Base-by-base conservation (phyloP, 352 stramenopile genomes). In the Phytophthora macrochlamydospora region DNA sequence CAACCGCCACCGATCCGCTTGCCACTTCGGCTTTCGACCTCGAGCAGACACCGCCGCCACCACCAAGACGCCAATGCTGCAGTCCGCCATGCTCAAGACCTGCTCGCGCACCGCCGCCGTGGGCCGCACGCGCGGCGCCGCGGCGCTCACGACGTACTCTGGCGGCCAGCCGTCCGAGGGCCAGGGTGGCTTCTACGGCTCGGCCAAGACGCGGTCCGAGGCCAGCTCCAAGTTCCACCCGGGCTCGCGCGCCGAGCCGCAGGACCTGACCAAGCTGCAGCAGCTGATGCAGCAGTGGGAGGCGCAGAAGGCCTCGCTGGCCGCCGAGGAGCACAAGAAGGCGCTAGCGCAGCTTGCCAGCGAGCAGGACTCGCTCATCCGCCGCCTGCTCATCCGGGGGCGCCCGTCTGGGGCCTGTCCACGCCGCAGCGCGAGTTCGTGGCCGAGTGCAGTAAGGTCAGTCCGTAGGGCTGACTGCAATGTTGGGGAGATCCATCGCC, bases 141-240 rank as follows among this genome's bases (percentile, higher is more conserved):
- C 44, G 18, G 66, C 66, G 3, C 42, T 91, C 49, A 94, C 86
- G 53, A 96, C 88, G 51, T 97, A 97, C 73, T 94, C 84, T 18
- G 91, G 89, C 55, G 91, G 91, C 42, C 91, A 97, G 70, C 83
- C 91, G 13, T 91, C 73, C 45, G 88, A 96, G 65, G 91, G 91
- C 42, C 91, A 97, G 64, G 91, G 91, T 44, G 92, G 92, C 51
- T 98, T 94, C 73, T 98, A 98, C 71, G 92, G 89, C 51, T 90
- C 86, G 30, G 79, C 89, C 59, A 92, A 93, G 64, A 83, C 86
- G 65, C 84, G 86, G 48, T 92, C 86, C 7, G 84, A 94, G 57
- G 69, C 78, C 59, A 64, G 69, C 51, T 78, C 85, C 51, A 78
- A 84, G 67, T 92, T 93, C 60, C 65, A 69, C 52, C 84, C 81